A percentile compares a stretch with the other conserved stretches of the same genome.
phyloP scores from a whole-genome alignment of 805 yeast species.

The Saccharomycopsis fodiens region DNA sequence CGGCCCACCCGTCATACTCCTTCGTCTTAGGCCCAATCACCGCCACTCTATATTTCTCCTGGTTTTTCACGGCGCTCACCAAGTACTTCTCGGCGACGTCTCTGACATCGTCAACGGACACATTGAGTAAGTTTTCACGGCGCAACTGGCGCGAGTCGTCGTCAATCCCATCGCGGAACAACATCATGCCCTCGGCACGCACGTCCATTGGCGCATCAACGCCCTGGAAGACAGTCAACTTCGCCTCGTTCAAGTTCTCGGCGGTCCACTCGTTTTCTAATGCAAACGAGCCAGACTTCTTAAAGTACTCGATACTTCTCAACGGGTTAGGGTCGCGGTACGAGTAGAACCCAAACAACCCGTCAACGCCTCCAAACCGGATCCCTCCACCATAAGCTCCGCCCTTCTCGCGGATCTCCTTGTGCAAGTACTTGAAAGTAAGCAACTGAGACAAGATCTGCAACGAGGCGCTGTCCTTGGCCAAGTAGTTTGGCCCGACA shows the following conservation, averaged over 20 bases:
- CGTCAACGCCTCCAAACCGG: slow-evolving; percentile 71
- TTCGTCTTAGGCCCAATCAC: slow-evolving; percentile 38
- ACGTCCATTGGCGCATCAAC: slow-evolving; percentile 86
- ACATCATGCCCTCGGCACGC: slow-evolving; percentile 63
- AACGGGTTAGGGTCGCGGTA: slow-evolving; percentile 90
- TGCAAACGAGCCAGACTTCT: slow-evolving; percentile 43
- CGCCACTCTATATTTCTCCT: slow-evolving; percentile 27
- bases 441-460: slow-evolving; percentile 75
- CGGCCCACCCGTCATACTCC: slow-evolving; percentile 19
- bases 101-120: slow-evolving; percentile 51
- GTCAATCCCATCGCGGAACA: slow-evolving; percentile 61
- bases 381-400: slow-evolving; percentile 99
- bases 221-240: slow-evolving; percentile 82
- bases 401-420: slow-evolving; percentile 88
- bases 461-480: slow-evolving; percentile 75
- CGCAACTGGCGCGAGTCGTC: slow-evolving; percentile 76
- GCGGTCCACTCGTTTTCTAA: slow-evolving; percentile 45
- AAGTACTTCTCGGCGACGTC: slow-evolving; percentile 65
- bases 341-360: slow-evolving; percentile 74
- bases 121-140: slow-evolving; percentile 66
- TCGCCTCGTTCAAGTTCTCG: slow-evolving; percentile 78
- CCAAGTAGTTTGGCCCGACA: slow-evolving; percentile 57
- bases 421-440: slow-evolving; percentile 77
- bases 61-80: slow-evolving; percentile 24
- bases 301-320: slow-evolving; percentile 56